Evolutionary conservation across 1,139 yeast genomes (phyloP).

Genomic region (Scheffersomyces stambukii): DNA sequence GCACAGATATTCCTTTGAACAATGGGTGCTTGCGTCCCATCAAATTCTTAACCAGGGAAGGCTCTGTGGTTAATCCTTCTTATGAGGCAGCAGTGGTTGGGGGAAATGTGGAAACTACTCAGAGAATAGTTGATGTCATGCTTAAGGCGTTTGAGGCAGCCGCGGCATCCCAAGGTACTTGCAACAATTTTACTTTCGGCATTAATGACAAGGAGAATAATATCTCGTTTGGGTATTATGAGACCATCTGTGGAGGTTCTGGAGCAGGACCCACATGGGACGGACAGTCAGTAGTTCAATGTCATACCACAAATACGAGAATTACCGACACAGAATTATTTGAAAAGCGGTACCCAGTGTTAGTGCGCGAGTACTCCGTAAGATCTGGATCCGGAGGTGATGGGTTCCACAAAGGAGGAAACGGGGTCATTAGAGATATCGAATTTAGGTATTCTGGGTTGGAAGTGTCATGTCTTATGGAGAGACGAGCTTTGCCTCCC

Average conservation of each 20-base stretch:
- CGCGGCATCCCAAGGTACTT: constrained; percentile 53
- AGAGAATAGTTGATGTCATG: constrained; percentile 75
- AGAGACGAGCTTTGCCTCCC: constrained; percentile 42
- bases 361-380: constrained; percentile 37
- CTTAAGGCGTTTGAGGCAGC: constrained; percentile 72
- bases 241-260: constrained; percentile 47
- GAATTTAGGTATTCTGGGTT: constrained; percentile 37
- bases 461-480: constrained; percentile 45
- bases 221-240: constrained; percentile 44
- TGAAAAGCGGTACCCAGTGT: constrained; percentile 45
- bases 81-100: constrained; percentile 84
- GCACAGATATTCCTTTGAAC: constrained; percentile 76
- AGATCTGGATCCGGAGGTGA: constrained; percentile 39
- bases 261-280: constrained; percentile 50
- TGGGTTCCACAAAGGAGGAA: constrained; percentile 41
- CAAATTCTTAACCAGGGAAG: constrained; percentile 59
- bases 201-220: constrained; percentile 32
- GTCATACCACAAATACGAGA: constrained; percentile 47
- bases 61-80: constrained; percentile 66
- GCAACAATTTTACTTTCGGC: constrained; percentile 49
- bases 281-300: constrained; percentile 45
- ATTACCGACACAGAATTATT: constrained; percentile 46
- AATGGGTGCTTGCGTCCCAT: constrained; percentile 81
- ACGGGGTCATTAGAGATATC: constrained; percentile 44
- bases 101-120: constrained; percentile 86